Conservation (phyloP, 2,329 filamentous ascomycete genomes). For the Trichoderma breve region DNA sequence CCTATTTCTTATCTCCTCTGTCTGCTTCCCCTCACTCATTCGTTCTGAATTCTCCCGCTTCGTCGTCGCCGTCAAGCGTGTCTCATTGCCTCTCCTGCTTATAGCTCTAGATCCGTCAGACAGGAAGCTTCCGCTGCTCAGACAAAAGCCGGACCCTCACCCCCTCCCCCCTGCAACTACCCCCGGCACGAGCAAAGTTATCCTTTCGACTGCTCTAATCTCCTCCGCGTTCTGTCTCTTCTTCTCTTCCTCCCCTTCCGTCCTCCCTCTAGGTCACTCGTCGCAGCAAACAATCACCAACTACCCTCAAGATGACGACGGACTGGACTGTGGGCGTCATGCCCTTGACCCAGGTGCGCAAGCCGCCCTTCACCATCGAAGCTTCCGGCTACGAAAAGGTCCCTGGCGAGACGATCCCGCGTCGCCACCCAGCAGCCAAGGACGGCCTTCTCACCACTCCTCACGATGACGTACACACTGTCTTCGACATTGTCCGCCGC, state of each 20-base stretch:
- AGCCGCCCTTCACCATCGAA: conserved; percentile 73
- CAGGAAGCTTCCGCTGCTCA: background rate
- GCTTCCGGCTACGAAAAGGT: conserved; percentile 65
- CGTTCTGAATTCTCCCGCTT: background rate
- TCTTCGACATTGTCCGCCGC: conserved; percentile 74
- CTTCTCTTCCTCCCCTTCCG: background rate
- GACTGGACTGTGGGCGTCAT: conserved; percentile 45
- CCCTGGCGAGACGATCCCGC: conserved; percentile 80
- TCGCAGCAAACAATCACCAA: background rate
- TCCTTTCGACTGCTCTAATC: background rate
- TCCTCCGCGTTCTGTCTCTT: background rate
- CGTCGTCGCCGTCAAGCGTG: background rate
- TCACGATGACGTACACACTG: conserved; percentile 67
- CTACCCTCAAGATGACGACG: conserved; percentile 12
- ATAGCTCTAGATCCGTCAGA: background rate
- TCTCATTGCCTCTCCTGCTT: background rate
- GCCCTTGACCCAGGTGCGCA: conserved; percentile 60
- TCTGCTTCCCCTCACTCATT: background rate
- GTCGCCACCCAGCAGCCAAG: conserved; percentile 69
- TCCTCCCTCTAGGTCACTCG: background rate
- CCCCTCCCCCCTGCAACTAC: conserved; percentile 1
- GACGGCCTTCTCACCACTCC: conserved; percentile 67
- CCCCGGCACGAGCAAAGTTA: conserved; percentile 6
- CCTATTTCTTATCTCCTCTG: background rate
- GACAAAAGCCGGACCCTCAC: conserved; percentile 6